These are phyloP conservation scores for Aureobasidium sp. DNA, from an alignment of 2,329 filamentous ascomycete species.

Conservation along the genomic window DNA sequence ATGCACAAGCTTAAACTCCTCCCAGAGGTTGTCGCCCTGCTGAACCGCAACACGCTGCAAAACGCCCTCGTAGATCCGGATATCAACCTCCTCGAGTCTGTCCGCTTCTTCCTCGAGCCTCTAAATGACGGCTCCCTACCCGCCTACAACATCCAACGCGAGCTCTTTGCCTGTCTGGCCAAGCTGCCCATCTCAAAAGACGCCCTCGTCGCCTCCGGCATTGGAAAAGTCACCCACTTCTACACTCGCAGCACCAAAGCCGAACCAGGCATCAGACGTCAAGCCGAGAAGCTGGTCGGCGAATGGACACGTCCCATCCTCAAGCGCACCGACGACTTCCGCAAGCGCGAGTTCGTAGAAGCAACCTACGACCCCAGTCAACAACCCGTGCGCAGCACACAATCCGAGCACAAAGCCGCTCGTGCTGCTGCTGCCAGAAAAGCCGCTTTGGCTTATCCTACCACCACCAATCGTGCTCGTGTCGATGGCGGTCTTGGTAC, in stretches of 20 bases:
- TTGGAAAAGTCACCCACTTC: conserved; percentile 93
- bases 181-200: conserved; percentile 88
- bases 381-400: conserved; percentile 18
- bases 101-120: conserved; percentile 95
- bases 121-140: conserved; percentile 89
- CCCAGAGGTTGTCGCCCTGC: conserved; percentile 76
- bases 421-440: conserved; percentile 43
- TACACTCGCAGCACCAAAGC: conserved; percentile 93
- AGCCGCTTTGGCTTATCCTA: conserved; percentile 44
- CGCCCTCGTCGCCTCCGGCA: conserved; percentile 77
- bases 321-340: conserved; percentile 89
- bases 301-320: conserved; percentile 96
- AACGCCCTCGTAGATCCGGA: conserved; percentile 85
- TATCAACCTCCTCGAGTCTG: conserved; percentile 86
- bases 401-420: conserved; percentile 27
- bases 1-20: conserved; percentile 90
- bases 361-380: conserved; percentile 50
- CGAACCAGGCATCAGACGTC: conserved; percentile 81
- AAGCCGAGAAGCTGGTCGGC: conserved; percentile 82
- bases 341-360: conserved; percentile 61
- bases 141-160: conserved; percentile 94
- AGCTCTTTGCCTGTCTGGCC: conserved; percentile 74
- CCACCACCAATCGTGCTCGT: conserved; percentile 49
- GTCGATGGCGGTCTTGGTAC: conserved; percentile 51
- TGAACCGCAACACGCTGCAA: conserved; percentile 83